Evolutionary conservation across 495 filamentous ascomycete genomes (phyloP).

Genomic region (Penicillium roqueforti): DNA sequence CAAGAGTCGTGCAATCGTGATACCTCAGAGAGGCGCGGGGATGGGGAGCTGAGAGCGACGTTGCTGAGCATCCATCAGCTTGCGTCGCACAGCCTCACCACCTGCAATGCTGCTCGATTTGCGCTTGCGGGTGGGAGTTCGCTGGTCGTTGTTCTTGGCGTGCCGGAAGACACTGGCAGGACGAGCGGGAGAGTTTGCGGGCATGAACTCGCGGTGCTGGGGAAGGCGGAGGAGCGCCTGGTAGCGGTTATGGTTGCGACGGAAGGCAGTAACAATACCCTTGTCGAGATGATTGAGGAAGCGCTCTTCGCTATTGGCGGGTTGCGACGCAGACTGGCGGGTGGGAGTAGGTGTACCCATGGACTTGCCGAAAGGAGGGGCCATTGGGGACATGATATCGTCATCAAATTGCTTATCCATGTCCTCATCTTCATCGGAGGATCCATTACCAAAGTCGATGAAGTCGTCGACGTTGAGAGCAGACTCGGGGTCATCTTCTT

Average conservation of each 20-base stretch:
- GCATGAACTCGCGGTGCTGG: slow-evolving; percentile 49
- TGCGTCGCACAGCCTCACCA: slow-evolving; percentile 45
- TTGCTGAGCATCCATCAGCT: slow-evolving; percentile 44
- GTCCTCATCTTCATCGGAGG: slow-evolving; percentile 48
- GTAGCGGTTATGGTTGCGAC: slow-evolving; percentile 70
- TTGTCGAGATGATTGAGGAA: slow-evolving; percentile 67
- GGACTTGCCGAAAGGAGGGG: slow-evolving; percentile 25
- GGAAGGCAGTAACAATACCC: slow-evolving; percentile 72
- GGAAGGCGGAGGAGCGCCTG: slow-evolving; percentile 63
- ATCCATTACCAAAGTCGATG: slow-evolving; percentile 61
- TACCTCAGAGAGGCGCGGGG: background rate
- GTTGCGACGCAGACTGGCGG: slow-evolving; percentile 45
- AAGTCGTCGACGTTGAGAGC: slow-evolving; percentile 66
- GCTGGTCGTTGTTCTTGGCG: slow-evolving; percentile 40
- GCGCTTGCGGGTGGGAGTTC: slow-evolving; percentile 43
- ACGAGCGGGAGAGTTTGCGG: slow-evolving; percentile 43
- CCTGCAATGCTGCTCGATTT: slow-evolving; percentile 36
- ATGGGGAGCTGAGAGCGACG: slow-evolving; percentile 4
- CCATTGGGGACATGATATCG: slow-evolving; percentile 37
- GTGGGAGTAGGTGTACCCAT: slow-evolving; percentile 48
- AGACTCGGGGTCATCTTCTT: slow-evolving; percentile 63
- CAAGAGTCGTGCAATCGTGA: slow-evolving; percentile 27
- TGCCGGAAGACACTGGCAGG: slow-evolving; percentile 48
- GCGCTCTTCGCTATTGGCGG: slow-evolving; percentile 48
- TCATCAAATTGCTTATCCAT: slow-evolving; percentile 39